Conservation (phyloP, 768 basidiomycete genomes). For the Trametes villosa region DNA sequence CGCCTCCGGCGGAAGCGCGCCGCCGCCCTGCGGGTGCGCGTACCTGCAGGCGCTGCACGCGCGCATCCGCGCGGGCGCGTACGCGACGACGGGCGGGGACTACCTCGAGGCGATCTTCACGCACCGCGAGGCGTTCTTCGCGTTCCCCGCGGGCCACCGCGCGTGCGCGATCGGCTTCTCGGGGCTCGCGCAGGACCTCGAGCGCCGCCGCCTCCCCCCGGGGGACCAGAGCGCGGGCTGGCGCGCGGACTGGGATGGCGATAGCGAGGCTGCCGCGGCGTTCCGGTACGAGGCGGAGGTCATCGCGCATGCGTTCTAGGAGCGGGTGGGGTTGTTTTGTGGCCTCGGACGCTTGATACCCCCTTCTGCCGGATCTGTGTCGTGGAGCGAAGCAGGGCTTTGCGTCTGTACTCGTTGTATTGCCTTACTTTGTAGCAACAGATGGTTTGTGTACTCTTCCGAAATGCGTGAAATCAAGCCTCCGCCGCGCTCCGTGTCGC, state of each 20-base stretch:
- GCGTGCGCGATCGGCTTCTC: constrained; percentile 67
- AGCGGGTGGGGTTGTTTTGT: background rate
- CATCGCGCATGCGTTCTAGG: constrained; percentile 39
- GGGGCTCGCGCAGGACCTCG: constrained; percentile 67
- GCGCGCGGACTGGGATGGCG: constrained; percentile 72
- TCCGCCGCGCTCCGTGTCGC: background rate
- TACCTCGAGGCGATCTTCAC: constrained; percentile 81
- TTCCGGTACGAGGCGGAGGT: constrained; percentile 73
- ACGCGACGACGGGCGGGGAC: constrained; percentile 67
- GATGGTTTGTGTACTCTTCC: background rate
- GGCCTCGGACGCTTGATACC: constrained; percentile 8
- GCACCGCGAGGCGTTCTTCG: constrained; percentile 69
- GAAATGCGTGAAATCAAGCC: background rate
- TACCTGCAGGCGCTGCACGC: constrained; percentile 36
- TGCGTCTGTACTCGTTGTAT: background rate
- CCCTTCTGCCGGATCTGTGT: background rate
- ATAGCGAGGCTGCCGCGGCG: constrained; percentile 68
- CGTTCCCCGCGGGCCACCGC: constrained; percentile 64
- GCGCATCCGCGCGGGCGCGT: constrained; percentile 33
- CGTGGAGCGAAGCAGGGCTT: background rate
- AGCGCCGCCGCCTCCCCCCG: constrained; percentile 47
- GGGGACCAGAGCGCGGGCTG: constrained; percentile 35
- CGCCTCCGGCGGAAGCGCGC: constrained; percentile 23
- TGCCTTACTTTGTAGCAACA: background rate
- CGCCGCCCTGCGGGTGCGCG: constrained; percentile 36